Base-by-base conservation (phyloP, 2,329 filamentous ascomycete genomes). In the Lomentospora prolificans region DNA sequence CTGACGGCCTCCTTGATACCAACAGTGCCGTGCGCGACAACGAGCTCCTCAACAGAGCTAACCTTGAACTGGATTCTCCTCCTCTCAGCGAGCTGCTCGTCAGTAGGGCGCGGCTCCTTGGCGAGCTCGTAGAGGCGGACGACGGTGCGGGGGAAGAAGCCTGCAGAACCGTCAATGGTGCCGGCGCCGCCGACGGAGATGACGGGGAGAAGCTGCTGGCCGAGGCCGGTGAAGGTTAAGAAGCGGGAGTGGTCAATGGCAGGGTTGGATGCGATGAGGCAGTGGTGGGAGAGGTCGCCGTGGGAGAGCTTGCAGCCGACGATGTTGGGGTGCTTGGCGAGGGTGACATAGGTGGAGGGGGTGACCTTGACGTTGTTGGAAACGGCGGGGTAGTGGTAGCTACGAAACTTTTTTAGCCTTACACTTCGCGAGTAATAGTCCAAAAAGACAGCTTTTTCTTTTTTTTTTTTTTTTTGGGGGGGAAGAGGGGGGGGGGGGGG, bases 231-330 rank as follows among this genome's bases (percentile, higher is more conserved):
- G 70, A 80, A 86, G 28, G 81, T 77, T 60, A 74, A 75, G 70
- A 86, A 86, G 50, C 76, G 69, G 2, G 67, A 63, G 62, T 80
- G 75, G 66, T 85, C 78, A 63, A 86, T 83, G 51, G 72, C 65
- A 0, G 82, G 82, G 61, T 76, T 79, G 3, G 76, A 73, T 3
- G 79, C 80, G 57, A 86, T 77, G 65, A 85, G 78, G 3, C 78
- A 74, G 64, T 85, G 82, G 61, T 79, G 74, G n/a, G 81, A 84
- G 50, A 86, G 75, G 64, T 85, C 81, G 53, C 81, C 82, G 65
- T 87, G 84, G 0, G 82, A 86, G 61, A 87, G 78, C 69, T 87
- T 87, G 69, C 80, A 84, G 53, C 84, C 84, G 3, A 86, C 82
- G 57, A 86, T 85, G 63, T 86, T 86, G 28, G 79, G 75, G 64